Percentiles rank a stretch among this genome's conserved stretches.
phyloP scores from a whole-genome alignment of 1,139 yeast species.

The Zygosaccharomyces sapae region DNA sequence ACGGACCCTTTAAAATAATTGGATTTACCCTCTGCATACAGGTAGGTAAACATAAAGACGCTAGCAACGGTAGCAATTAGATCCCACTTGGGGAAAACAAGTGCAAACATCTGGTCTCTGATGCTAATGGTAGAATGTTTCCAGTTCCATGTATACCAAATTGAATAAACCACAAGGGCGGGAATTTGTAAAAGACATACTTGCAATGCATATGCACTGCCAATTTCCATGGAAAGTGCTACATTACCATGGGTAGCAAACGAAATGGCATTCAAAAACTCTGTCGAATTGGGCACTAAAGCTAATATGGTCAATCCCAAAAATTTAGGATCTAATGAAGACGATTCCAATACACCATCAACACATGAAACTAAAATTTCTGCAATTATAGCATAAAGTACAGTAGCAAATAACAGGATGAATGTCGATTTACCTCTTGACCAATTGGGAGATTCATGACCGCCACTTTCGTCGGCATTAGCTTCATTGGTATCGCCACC shows the following conservation, averaged over 20 bases:
- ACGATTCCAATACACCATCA: constrained; percentile 74
- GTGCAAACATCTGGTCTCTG: constrained; percentile 59
- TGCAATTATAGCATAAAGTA: constrained; percentile 87
- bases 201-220: constrained; percentile 94
- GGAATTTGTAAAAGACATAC: constrained; percentile 96
- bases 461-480: constrained; percentile 41
- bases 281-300: constrained; percentile 93
- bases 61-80: constrained; percentile 80
- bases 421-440: constrained; percentile 77
- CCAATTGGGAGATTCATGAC: constrained; percentile 99
- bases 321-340: constrained; percentile 75
- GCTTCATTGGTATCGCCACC: constrained; percentile 8
- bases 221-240: constrained; percentile 94
- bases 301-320: constrained; percentile 94
- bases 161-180: constrained; percentile 74
- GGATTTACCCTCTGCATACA: constrained; percentile 95
- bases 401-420: constrained; percentile 79
- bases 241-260: constrained; percentile 96
- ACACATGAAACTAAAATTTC: constrained; percentile 93
- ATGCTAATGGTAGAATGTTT: constrained; percentile 38
- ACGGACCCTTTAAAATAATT: constrained; percentile 95
- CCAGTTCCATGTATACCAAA: constrained; percentile 38
- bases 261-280: constrained; percentile 92
- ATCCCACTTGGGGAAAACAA: constrained; percentile 96
- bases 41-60: constrained; percentile 83